Conservation (phyloP, 441 rosid genomes). For the Eutrema salsugineum region DNA sequence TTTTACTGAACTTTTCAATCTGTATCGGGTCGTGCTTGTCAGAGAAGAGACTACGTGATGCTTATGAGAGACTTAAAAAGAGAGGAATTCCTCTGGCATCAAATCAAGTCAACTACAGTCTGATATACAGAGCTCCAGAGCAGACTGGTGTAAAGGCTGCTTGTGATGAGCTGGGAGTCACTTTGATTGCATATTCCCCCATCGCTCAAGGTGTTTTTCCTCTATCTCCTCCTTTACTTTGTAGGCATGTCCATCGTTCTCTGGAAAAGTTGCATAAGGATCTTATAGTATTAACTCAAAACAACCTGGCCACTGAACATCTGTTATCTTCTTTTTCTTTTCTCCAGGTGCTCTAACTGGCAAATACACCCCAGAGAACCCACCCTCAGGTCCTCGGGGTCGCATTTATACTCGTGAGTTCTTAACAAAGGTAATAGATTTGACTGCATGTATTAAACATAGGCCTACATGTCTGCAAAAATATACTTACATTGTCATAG, state of each 20-base stretch:
- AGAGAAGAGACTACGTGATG: constrained; percentile 81
- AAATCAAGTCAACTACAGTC: constrained; percentile 97
- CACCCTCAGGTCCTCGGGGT: constrained; percentile 85
- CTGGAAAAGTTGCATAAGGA: not conserved
- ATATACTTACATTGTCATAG: constrained; percentile 5
- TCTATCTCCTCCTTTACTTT: not conserved
- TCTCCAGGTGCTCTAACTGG: constrained; percentile 85
- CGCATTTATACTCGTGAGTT: constrained; percentile 74
- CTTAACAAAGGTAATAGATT: constrained; percentile 52
- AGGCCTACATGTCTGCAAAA: not conserved
- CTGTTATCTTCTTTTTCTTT: not conserved
- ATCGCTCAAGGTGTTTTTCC: constrained; percentile 79
- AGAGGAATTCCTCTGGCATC: constrained; percentile 96
- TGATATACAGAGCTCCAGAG: constrained; percentile 83
- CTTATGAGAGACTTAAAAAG: constrained; percentile 73
- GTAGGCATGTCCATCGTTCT: constrained; percentile 8
- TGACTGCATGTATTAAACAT: not conserved
- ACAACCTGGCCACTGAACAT: constrained; percentile 4
- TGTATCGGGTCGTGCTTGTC: constrained; percentile 3
- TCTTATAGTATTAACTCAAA: not conserved
- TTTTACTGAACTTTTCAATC: not conserved
- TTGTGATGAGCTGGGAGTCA: constrained; percentile 90
- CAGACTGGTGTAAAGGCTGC: constrained; percentile 87
- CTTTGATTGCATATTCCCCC: constrained; percentile 91
- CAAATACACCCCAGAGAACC: constrained; percentile 86